Evolutionary conservation across 2,329 filamentous ascomycete species (phyloP).

Genomic region (Talaromyces marneffei): DNA sequence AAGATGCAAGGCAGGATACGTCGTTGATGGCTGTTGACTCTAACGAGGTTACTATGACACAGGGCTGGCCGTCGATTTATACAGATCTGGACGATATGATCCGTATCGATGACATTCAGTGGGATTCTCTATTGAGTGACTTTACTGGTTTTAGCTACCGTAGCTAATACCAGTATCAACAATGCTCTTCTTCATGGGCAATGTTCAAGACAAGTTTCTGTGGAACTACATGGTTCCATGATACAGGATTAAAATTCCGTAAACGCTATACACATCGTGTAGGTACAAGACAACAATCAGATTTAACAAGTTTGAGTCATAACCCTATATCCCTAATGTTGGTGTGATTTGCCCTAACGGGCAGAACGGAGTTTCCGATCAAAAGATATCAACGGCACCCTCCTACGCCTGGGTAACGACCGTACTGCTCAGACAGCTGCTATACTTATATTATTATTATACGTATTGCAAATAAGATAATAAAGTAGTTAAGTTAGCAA

Average conservation of each 20-base stretch:
- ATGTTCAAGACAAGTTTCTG: neutral
- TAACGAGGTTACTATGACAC: neutral
- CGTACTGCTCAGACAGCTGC: too few species aligned
- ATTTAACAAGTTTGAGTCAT: neutral
- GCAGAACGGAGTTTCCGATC: too few species aligned
- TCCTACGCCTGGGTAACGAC: too few species aligned
- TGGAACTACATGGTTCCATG: neutral
- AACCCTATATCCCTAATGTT: too few species aligned
- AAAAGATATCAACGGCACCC: too few species aligned
- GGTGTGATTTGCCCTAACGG: too few species aligned
- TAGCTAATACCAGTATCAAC: too few species aligned
- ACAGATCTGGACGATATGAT: conserved; percentile 16
- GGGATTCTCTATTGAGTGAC: conserved; percentile 20
- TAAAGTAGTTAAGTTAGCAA: too few species aligned
- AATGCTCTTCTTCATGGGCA: neutral
- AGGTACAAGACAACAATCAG: neutral
- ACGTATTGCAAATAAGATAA: too few species aligned
- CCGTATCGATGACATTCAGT: conserved; percentile 17
- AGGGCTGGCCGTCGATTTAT: neutral
- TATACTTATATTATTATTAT: too few species aligned
- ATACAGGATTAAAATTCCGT: neutral
- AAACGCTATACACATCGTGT: neutral
- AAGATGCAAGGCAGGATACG: conserved; percentile 7
- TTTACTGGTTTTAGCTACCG: conserved; percentile 18
- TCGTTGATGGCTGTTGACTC: neutral